Evolutionary conservation across 2,329 filamentous ascomycete species (phyloP), one percentile per base, ranked within the genome.

Genomic region (Anisogramma anomala): DNA sequence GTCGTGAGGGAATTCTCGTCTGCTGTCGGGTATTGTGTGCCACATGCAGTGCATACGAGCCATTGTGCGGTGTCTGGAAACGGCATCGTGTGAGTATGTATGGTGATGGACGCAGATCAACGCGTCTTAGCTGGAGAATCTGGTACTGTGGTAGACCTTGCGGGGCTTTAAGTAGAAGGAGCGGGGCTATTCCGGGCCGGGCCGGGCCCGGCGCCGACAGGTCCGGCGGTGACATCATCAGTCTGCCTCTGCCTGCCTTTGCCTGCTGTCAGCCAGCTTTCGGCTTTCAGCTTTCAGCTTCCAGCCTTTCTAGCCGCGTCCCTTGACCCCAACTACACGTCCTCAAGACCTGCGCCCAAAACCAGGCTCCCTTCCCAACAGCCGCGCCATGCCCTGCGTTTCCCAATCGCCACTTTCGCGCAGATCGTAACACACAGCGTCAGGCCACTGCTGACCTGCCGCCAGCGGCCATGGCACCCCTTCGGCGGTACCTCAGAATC

Each of bases 401-500:
- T n/a, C 28, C 22, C 7, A 31, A 6, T n/a, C 10, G 15, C 11
- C 13, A 13, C 26, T 25, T 6, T 25, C 13, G n/a, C 6, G 26
- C 26, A 15, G 6, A 15, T 31, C n/a, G n/a, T 5, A 31, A 7
- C 4, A 3, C 6, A n/a, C 28, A 6, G 5, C 28, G n/a, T 7
- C 27, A 13, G 9, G n/a, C 18, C 13, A 13, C 14, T 18, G 15
- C 15, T 26, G 26, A 11, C 17, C 20, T 20, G 20, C 26, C 13
- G 9, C 7, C 4, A 11, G 8, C 36, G 38, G 33, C 32, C 32
- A 95, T 95, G 88, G 82, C 87, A 10, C 88, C 88, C 9, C 77
- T 94, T 35, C 79, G 88, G 45, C 77, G 88, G 53, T 95, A 96
- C 58, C 71, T 96, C 41, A 78, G 89, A 39, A 94, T 96, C 52